Base-by-base conservation (phyloP, 352 stramenopile genomes). In the Achlya hypogyna region DNA sequence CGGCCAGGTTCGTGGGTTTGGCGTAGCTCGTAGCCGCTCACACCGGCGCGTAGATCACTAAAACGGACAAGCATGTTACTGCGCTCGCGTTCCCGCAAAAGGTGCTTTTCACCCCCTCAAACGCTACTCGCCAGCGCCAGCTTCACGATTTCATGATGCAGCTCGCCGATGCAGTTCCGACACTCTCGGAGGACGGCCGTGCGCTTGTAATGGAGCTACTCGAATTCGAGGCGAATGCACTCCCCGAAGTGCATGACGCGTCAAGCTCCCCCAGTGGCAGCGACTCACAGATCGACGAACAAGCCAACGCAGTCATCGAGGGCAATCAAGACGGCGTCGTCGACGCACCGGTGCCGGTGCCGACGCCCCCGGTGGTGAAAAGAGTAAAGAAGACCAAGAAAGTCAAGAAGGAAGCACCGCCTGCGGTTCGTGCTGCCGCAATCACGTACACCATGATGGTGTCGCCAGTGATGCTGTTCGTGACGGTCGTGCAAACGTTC, bases 71-170 rank as follows among this genome's bases (percentile, higher is more conserved):
- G 23, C 23, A 52, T 22, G 54, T 29, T 5, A 23, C 28, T 12
- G n/a, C 18, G 16, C 38, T 64, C 34, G 4, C 54, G 2, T 64
- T 64, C 22, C 54, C 54, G 9, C 32, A 51, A 38, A 64, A 64
- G 38, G 27, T 38, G 38, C 47, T 64, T 20, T 64, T 64, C 29
- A 38, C 54, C 1, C 54, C 54, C 6, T 47, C 54, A 4, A 49
- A 45, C 38, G 54, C 54, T 25, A 64, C 54, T 4, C 54, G 54
- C 25, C 22, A 12, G 10, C 32, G 47, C 32, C 54, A 51, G 27
- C 35, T 64, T 16, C 27, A 64, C 40, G 47, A 64, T 34, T 64
- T 64, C 25, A 38, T 64, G 18, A 28, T 25, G 6, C 32, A 64
- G 34, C 35, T 64, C 31, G 38, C 38, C n/a, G 6, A 1, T 18